Base-by-base conservation (phyloP, 495 filamentous ascomycete genomes). In the Podospora pseudoanserina region DNA sequence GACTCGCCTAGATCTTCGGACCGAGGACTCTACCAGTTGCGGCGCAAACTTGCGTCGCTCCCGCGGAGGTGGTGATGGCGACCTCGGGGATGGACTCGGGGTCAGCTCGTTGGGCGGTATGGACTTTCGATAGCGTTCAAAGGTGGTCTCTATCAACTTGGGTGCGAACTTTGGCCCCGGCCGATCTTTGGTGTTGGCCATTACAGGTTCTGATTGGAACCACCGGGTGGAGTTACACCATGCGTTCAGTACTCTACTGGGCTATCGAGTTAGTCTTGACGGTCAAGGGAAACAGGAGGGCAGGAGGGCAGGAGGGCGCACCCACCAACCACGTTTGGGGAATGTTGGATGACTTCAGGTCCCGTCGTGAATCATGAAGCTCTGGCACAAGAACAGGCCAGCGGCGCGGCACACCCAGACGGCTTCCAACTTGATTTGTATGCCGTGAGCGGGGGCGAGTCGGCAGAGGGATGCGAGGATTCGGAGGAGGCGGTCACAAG, bases 21-120 rank as follows among this genome's bases (percentile, higher is more conserved):
- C 76, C 9, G 85, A 83, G n/a, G 87, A 91, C 75, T 91, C 89
- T 60, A 91, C 85, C 5, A 89, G 83, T 71, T 92, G 85, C 1
- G 88, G 87, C 6, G 85, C 79, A 70, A 91, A 89, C 60, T 81
- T 82, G 30, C 84, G 79, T 67, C 76, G 80, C 16, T 76, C 75
- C 6, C 69, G 72, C 11, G 74, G 72, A 13, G 74, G 76, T 19
- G 74, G 79, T 63, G 61, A 63, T 1, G 77, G 74, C 3, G 74
- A 75, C 32, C 79, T 76, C n/a, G 82, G 81, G 15, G 84, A 85
- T 4, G 83, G 81, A 62, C 84, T 82, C 23, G 85, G 81, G 5
- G 85, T 85, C 18, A 78, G 80, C 73, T 84, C 79, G 63, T 80
- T 76, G 53, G 78, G 71, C n/a, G 78, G 79, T 4, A 79, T 72